Evolutionary conservation across 2,329 filamentous ascomycete species (phyloP), one percentile per base, ranked within the genome.

Genomic region (Aureobasidium zeae): DNA sequence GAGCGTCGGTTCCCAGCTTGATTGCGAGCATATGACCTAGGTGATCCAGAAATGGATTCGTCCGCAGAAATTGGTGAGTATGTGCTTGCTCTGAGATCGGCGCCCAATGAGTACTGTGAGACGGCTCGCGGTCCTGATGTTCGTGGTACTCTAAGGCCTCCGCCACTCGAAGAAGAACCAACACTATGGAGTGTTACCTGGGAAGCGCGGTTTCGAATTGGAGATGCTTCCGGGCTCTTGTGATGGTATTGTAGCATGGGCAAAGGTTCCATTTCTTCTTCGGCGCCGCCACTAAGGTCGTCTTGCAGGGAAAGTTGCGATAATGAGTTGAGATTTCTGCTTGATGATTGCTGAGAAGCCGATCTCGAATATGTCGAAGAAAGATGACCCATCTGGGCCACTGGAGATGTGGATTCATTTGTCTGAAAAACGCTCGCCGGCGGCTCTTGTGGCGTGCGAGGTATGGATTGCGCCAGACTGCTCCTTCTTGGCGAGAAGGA

Each of bases 91-190:
- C 80, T 76, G 49, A 77, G 65, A 35, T 94, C 86, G 12, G 84
- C 86, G 35, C 75, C 74, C 11, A 76, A 71, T 2, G 85, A 91
- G 61, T 87, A 88, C 4, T 81, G 71, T 10, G 88, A 94, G 17
- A 72, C 72, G 4, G 87, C 87, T 39, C 88, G 74, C 29, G 74
- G 73, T 49, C 83, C 59, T 11, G 76, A 77, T 47, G 68, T 76
- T 55, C 64, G 76, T 51, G 73, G 67, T 46, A 67, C 53, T 17
- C 49, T 48, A 16, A 55, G 45, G 28, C 26, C 30, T 16, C 49
- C 50, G 12, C 43, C 46, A 30, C 47, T 48, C 49, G 51, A 63
- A 58, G 43, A 49, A 5, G 60, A 63, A 5, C 51, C 55, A 8
- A 38, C 47, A 12, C 58, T 61, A 19, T 51, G 50, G 2, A 53